Conservation (phyloP, 495 filamentous ascomycete species). For the Penicillium malachiteum region DNA sequence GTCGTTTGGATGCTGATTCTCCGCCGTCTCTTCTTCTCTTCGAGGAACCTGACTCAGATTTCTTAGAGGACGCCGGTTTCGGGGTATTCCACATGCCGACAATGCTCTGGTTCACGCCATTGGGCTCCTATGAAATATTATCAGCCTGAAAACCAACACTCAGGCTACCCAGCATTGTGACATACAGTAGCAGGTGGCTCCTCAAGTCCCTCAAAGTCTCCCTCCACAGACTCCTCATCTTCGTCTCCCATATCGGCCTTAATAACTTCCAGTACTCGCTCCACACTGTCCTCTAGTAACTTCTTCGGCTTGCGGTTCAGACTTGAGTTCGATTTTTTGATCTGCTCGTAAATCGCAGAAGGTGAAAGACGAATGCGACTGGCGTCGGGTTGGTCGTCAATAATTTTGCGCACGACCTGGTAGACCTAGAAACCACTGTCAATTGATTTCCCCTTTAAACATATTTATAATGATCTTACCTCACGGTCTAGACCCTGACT, state of each 20-base stretch:
- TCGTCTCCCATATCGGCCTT: slow-evolving; percentile 59
- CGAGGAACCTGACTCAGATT: slow-evolving; percentile 33
- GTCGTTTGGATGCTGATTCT: slow-evolving; percentile 66
- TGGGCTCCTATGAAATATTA: slow-evolving; percentile 47
- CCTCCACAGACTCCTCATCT: slow-evolving; percentile 59
- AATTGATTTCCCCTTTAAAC: too few relatives aligned
- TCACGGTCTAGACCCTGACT: slow-evolving; percentile 57
- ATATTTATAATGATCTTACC: slow-evolving; percentile 30
- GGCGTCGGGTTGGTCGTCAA: slow-evolving; percentile 59
- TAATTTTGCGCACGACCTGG: slow-evolving; percentile 70
- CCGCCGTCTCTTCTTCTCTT: slow-evolving; percentile 60
- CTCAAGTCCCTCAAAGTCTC: slow-evolving; percentile 63
- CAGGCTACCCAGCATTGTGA: background rate
- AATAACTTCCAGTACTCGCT: slow-evolving; percentile 75
- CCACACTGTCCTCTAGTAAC: slow-evolving; percentile 79
- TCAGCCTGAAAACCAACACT: background rate
- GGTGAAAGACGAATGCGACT: slow-evolving; percentile 53
- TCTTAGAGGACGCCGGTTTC: slow-evolving; percentile 34
- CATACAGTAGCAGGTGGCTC: slow-evolving; percentile 35
- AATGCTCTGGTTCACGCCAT: slow-evolving; percentile 74
- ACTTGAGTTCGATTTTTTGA: slow-evolving; percentile 82
- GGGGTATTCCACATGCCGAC: slow-evolving; percentile 63
- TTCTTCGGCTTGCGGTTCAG: slow-evolving; percentile 77
- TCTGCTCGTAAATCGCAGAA: slow-evolving; percentile 65
- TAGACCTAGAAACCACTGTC: slow-evolving; percentile 52